Evolutionary conservation across 169 alveolate genomes (phyloP).

Genomic region (Miamiensis avidus): DNA sequence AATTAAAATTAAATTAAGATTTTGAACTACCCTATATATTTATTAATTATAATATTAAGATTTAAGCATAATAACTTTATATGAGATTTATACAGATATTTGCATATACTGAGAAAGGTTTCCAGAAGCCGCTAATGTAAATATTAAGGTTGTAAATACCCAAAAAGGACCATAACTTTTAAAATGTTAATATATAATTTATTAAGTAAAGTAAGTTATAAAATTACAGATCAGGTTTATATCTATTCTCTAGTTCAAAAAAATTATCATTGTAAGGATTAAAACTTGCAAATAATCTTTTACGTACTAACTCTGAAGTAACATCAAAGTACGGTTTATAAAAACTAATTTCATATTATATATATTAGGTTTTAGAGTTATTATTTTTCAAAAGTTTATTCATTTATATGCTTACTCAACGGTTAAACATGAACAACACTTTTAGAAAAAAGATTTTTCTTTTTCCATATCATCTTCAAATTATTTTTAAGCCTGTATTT

Average conservation of each 20-base stretch:
- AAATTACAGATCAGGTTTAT: not conserved
- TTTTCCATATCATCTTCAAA: not conserved
- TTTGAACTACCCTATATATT: not conserved
- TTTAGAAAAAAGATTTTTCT: not conserved
- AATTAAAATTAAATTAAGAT: no score
- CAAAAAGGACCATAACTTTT: not conserved
- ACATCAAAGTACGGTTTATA: not conserved
- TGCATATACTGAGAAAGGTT: not conserved
- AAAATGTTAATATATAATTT: no score
- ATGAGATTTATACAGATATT: not conserved
- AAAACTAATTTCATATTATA: not conserved
- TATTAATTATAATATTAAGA: no score
- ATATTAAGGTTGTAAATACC: not conserved
- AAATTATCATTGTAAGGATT: not conserved
- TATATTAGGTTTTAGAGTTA: no score
- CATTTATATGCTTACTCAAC: not conserved
- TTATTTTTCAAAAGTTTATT: no score
- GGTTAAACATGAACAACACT: not conserved
- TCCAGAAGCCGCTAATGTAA: not conserved
- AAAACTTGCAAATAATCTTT: not conserved
- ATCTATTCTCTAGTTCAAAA: not conserved
- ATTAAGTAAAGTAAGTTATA: no score
- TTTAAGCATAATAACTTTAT: no score
- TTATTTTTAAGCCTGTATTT: no score
- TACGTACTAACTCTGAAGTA: not conserved